Conservation (phyloP, 2,329 filamentous ascomycete species). For the Phaeophleospora eucalypticola region DNA sequence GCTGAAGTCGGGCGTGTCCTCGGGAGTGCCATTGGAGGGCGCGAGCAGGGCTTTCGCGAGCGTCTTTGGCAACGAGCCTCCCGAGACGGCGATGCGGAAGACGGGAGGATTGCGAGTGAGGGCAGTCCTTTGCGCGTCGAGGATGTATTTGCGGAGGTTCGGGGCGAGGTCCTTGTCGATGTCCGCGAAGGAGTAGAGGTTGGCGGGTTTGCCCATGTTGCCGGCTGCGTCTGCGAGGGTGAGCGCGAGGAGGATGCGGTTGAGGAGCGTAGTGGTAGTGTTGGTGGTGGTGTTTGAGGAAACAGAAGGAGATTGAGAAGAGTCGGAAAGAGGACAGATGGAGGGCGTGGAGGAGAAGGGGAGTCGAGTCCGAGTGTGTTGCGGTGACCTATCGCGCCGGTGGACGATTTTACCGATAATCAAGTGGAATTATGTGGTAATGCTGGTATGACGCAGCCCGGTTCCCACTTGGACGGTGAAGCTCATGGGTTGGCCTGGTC, state of each 20-base stretch:
- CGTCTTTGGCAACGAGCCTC: conserved; percentile 84
- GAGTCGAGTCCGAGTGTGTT: too few relatives aligned
- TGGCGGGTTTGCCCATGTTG: conserved; percentile 41
- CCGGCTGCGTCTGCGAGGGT: conserved; percentile 1
- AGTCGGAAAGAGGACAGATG: too few relatives aligned
- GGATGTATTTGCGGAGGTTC: conserved; percentile 75
- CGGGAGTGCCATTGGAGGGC: conserved; percentile 42
- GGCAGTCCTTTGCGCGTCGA: conserved; percentile 75
- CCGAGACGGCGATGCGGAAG: conserved; percentile 91
- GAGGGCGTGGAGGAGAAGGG: too few relatives aligned
- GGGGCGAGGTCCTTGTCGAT: conserved; percentile 67
- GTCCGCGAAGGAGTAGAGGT: conserved; percentile 75
- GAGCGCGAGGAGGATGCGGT: neutral
- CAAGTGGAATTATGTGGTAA: too few relatives aligned
- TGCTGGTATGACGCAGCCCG: too few relatives aligned
- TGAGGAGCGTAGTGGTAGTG: neutral
- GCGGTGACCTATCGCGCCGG: too few relatives aligned
- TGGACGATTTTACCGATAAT: too few relatives aligned
- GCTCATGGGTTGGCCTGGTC: too few relatives aligned
- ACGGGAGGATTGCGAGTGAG: conserved; percentile 66
- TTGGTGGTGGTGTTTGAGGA: too few relatives aligned
- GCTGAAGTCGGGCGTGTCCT: conserved; percentile 68
- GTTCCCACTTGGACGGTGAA: too few relatives aligned
- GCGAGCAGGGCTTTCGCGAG: conserved; percentile 77
- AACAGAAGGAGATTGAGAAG: too few relatives aligned